Conservation (phyloP, 176 grass and related monocot species). For the Ananas comosus region DNA sequence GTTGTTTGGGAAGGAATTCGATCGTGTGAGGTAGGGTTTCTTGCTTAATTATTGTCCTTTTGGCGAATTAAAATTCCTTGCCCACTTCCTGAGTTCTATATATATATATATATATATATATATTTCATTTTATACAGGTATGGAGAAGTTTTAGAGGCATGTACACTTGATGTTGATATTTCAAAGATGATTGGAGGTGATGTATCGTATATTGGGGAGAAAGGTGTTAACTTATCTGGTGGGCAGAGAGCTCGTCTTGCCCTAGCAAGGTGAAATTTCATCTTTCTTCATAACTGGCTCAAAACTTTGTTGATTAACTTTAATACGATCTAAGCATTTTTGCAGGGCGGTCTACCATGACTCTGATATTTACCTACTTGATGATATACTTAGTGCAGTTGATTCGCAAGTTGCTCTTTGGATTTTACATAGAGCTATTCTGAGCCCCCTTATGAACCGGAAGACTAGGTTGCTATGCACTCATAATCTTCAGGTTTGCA, state of each 20-base stretch:
- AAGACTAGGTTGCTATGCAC: slow-evolving; percentile 93
- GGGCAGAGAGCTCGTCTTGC: slow-evolving; percentile 87
- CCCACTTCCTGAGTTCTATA: background rate
- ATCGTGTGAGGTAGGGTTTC: slow-evolving; percentile 47
- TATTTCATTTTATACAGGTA: slow-evolving; percentile 42
- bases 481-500: slow-evolving; percentile 69
- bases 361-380: slow-evolving; percentile 78
- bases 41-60: slow-evolving; percentile 3
- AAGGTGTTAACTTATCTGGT: slow-evolving; percentile 91
- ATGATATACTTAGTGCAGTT: slow-evolving; percentile 92
- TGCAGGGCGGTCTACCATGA: slow-evolving; percentile 87
- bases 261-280: slow-evolving; percentile 58
- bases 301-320: slow-evolving; percentile 17
- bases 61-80: background rate
- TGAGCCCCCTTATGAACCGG: slow-evolving; percentile 38
- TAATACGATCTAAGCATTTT: slow-evolving; percentile 16
- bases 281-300: slow-evolving; percentile 4
- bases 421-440: slow-evolving; percentile 64
- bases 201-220: slow-evolving; percentile 71
- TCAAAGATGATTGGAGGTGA: slow-evolving; percentile 68
- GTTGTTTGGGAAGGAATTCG: slow-evolving; percentile 76
- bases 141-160: slow-evolving; percentile 72
- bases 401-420: slow-evolving; percentile 89
- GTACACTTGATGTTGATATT: slow-evolving; percentile 80
- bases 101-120: no score